These are phyloP conservation scores for Ceratocystis ficicola DNA, from an alignment of 2,329 filamentous ascomycete species.

Conservation along the genomic window DNA sequence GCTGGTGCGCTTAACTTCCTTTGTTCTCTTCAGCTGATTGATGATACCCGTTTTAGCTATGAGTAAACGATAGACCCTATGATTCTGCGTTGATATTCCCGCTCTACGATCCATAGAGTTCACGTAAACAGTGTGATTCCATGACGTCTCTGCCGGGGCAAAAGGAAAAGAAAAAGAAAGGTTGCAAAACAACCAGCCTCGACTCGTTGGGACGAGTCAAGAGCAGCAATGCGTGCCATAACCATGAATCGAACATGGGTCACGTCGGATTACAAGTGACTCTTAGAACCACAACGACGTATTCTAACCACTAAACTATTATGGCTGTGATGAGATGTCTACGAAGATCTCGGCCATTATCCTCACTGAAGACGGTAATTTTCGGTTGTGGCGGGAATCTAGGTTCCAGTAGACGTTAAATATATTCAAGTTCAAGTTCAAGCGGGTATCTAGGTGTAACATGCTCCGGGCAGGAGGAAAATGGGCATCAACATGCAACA, in stretches of 20 bases:
- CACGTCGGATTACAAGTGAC: conserved; percentile 15
- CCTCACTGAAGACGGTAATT: too few species aligned
- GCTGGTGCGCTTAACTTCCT: neutral
- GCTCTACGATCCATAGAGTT: neutral
- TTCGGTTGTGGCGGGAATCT: too few species aligned
- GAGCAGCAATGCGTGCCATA: conserved; percentile 13
- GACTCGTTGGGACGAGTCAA: neutral
- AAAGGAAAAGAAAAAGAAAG: neutral
- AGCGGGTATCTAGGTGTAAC: too few species aligned
- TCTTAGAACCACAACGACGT: conserved; percentile 17
- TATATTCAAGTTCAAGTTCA: too few species aligned
- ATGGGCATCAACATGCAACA: too few species aligned
- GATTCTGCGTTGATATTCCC: neutral
- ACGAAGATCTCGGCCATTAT: neutral
- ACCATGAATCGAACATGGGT: conserved; percentile 22
- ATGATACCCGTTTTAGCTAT: neutral
- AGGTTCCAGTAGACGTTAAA: too few species aligned
- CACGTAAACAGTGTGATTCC: neutral
- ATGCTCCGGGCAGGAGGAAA: too few species aligned
- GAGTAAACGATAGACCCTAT: neutral
- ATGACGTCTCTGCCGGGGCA: too few species aligned
- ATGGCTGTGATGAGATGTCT: conserved; percentile 5
- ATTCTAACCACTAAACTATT: conserved; percentile 22
- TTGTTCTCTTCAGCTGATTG: neutral
- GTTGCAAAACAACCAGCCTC: neutral